Evolutionary conservation across 2,329 filamentous ascomycete species (phyloP), one percentile per base, ranked within the genome.

Genomic region (Metarhizium humberi): DNA sequence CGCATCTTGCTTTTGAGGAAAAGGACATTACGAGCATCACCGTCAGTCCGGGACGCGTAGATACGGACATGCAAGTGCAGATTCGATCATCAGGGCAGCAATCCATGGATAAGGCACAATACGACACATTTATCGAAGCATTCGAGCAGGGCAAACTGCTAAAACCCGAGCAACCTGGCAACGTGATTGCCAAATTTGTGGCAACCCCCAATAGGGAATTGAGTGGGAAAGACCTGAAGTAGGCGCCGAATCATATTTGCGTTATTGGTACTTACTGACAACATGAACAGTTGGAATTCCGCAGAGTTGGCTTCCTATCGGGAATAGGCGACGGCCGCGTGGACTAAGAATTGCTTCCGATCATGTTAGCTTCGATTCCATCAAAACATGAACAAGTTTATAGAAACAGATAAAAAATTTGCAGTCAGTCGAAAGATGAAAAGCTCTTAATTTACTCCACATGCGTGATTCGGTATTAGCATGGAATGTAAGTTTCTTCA

Each of bases 41-140:
- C 0, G 75, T 96, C 38, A 78, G 85, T 4, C 92, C 92, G 0
- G 92, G 92, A 2, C 83, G 88, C 49, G 87, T 95, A 7, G 88
- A 96, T 66, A 96, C 92, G 0, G 86, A 86, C 52, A 96, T 96
- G 92, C 92, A 96, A 69, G 78, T 78, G n/a, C 80, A 87, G 56
- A 81, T 99, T 56, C 78, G 94, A 52, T 85, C 91, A 50, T 67
- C 72, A 3, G 80, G 77, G 47, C 69, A 71, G 42, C 65, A 67
- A 2, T 69, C 68, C 54, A 84, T 84, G 81, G 65, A 75, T 51
- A 67, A 75, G 54, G 67, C 72, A 6, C 80, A 84, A 56, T 87
- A 94, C 68, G 75, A 79, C 7, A 76, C 73, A 32, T 97, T 97
- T 63, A 75, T 82, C 13, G 75, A 81, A 1, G 78, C 88, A 16